Conservation (phyloP, 2,329 filamentous ascomycete genomes). For the Ophiostoma perfectum region DNA sequence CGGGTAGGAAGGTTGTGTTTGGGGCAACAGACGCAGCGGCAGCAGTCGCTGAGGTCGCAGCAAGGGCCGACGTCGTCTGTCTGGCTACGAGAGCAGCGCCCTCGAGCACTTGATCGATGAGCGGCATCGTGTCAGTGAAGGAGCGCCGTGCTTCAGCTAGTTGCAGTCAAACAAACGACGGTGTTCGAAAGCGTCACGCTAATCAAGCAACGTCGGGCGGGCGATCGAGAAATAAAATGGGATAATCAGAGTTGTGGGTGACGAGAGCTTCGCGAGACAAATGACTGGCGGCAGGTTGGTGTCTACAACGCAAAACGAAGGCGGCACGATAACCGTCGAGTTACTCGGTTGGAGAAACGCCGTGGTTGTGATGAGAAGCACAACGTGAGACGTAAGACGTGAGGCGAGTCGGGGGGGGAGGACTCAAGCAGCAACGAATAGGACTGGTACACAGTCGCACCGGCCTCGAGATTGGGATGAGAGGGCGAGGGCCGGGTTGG, state of each 20-base stretch:
- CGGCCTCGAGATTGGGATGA: no score
- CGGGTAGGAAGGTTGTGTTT: background rate
- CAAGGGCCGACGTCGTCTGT: slow-evolving; percentile 27
- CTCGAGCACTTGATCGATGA: slow-evolving; percentile 30
- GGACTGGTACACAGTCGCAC: background rate
- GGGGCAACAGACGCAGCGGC: slow-evolving; percentile 3
- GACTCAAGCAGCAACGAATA: background rate
- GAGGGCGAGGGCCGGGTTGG: no score
- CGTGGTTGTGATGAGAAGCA: background rate
- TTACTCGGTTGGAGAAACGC: background rate
- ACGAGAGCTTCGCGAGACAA: background rate
- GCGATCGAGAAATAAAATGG: background rate
- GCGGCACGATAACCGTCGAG: background rate
- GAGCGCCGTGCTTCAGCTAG: background rate
- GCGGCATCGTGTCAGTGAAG: slow-evolving; percentile 26
- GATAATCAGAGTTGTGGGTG: background rate
- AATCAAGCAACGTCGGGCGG: background rate
- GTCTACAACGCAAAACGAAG: background rate
- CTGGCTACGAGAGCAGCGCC: slow-evolving; percentile 30
- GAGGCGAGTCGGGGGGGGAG: background rate
- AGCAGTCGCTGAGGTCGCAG: slow-evolving; percentile 14
- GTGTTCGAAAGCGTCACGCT: background rate
- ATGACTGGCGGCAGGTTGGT: background rate
- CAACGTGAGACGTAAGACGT: background rate
- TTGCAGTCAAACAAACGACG: background rate